Evolutionary conservation across 495 filamentous ascomycete genomes (phyloP).

Genomic region (Hypoxylon subgilvum): DNA sequence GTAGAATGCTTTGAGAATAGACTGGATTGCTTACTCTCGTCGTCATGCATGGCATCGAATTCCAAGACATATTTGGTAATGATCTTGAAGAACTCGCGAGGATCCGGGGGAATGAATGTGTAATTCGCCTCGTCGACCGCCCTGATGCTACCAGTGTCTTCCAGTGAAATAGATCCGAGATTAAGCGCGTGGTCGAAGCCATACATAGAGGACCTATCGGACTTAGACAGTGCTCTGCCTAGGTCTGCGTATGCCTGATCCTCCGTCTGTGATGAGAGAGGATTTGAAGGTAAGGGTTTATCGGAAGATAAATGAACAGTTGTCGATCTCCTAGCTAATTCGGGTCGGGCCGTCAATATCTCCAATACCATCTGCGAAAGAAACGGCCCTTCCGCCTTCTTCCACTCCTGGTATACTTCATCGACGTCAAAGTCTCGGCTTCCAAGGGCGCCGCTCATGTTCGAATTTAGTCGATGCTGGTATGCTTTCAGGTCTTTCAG

Average conservation of each 20-base stretch:
- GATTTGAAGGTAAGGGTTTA: slow-evolving; percentile 55
- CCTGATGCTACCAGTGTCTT: slow-evolving; percentile 59
- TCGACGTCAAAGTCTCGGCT: slow-evolving; percentile 89
- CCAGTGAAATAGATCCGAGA: slow-evolving; percentile 71
- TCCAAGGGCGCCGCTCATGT: slow-evolving; percentile 77
- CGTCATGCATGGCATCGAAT: slow-evolving; percentile 59
- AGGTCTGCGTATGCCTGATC: slow-evolving; percentile 65
- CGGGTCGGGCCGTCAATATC: slow-evolving; percentile 84
- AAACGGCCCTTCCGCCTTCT: slow-evolving; percentile 78
- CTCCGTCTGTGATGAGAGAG: slow-evolving; percentile 46
- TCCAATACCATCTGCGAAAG: slow-evolving; percentile 91
- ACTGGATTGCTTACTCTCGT: slow-evolving; percentile 58
- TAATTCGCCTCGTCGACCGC: slow-evolving; percentile 65
- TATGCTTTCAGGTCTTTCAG: slow-evolving; percentile 91
- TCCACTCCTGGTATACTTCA: slow-evolving; percentile 90
- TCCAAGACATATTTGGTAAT: slow-evolving; percentile 77
- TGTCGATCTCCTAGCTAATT: slow-evolving; percentile 69
- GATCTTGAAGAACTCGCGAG: slow-evolving; percentile 77
- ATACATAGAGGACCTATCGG: slow-evolving; percentile 55
- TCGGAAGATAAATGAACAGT: slow-evolving; percentile 38
- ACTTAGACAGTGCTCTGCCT: slow-evolving; percentile 55
- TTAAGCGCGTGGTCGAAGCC: slow-evolving; percentile 79
- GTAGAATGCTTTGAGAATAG: slow-evolving; percentile 81
- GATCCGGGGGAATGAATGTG: slow-evolving; percentile 87
- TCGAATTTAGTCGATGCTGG: slow-evolving; percentile 78